These are phyloP conservation scores for Neurospora crassa DNA, from an alignment of 2,329 filamentous ascomycete genomes.

Conservation along the genomic window DNA sequence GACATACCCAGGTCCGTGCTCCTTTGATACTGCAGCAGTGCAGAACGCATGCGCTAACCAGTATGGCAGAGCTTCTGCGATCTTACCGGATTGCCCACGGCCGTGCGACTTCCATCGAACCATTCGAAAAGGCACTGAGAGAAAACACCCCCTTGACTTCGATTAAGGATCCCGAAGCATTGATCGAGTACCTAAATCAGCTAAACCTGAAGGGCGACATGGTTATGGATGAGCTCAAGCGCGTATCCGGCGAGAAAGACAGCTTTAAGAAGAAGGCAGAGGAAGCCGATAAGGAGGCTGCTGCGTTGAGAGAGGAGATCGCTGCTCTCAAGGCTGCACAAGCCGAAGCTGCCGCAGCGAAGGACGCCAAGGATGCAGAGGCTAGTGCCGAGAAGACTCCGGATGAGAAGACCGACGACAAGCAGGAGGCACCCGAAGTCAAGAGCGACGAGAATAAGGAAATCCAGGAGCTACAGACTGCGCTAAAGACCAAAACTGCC, in stretches of 20 bases:
- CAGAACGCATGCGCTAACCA: slow-evolving; percentile 3
- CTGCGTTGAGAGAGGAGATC: slow-evolving; percentile 46
- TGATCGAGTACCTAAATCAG: slow-evolving; percentile 86
- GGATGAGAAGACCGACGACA: slow-evolving; percentile 26
- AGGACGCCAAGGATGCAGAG: slow-evolving; percentile 20
- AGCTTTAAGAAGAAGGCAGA: slow-evolving; percentile 67
- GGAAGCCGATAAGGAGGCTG: slow-evolving; percentile 57
- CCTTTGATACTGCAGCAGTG: not conserved
- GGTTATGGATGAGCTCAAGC: slow-evolving; percentile 87
- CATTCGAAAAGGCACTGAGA: slow-evolving; percentile 82
- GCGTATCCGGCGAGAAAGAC: slow-evolving; percentile 74
- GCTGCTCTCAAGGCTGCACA: slow-evolving; percentile 32
- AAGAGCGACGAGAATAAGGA: slow-evolving; percentile 54
- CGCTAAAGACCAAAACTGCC: slow-evolving; percentile 58
- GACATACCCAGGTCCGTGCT: slow-evolving; percentile 65
- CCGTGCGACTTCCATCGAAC: slow-evolving; percentile 77
- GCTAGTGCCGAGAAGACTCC: slow-evolving; percentile 27
- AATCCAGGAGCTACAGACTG: slow-evolving; percentile 67
- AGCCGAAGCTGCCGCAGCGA: slow-evolving; percentile 23
- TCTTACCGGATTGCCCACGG: slow-evolving; percentile 90
- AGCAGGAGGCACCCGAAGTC: slow-evolving; percentile 29
- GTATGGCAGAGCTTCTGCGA: slow-evolving; percentile 62
- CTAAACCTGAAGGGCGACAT: slow-evolving; percentile 80
- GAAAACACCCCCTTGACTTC: slow-evolving; percentile 89
- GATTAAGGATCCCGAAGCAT: slow-evolving; percentile 72